Conservation (phyloP, 2,329 filamentous ascomycete genomes). For the Xylariaceae sp. region DNA sequence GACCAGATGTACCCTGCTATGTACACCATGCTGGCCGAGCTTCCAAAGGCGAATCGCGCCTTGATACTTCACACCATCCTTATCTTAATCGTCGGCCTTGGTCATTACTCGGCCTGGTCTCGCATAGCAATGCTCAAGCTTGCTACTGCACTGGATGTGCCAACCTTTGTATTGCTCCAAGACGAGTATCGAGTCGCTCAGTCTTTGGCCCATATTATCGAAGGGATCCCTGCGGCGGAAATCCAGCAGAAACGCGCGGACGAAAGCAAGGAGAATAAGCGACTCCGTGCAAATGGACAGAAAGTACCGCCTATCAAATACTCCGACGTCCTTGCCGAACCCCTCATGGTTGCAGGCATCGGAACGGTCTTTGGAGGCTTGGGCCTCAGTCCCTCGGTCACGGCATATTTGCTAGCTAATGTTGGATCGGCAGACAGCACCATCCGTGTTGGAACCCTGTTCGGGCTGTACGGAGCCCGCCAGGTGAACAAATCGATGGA, state of each 20-base stretch:
- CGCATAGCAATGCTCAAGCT: conserved; percentile 66
- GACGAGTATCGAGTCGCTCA: conserved; percentile 72
- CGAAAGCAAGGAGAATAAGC: conserved; percentile 57
- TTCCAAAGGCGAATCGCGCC: conserved; percentile 56
- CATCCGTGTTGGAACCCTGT: conserved; percentile 75
- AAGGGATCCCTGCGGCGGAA: conserved; percentile 62
- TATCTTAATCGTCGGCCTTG: conserved; percentile 67
- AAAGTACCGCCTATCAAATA: conserved; percentile 42
- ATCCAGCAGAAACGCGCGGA: conserved; percentile 58
- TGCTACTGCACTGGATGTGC: conserved; percentile 65
- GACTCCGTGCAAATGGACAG: conserved; percentile 43
- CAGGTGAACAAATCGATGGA: conserved; percentile 87
- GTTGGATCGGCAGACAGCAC: conserved; percentile 76
- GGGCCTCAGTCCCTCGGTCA: conserved; percentile 66
- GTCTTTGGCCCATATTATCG: conserved; percentile 69
- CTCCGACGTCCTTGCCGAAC: conserved; percentile 60
- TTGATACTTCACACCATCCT: conserved; percentile 68
- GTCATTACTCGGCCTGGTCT: conserved; percentile 71
- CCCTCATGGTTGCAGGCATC: conserved; percentile 71
- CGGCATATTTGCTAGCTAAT: conserved; percentile 72
- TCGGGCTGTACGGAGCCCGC: conserved; percentile 82
- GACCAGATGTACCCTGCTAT: conserved; percentile 52
- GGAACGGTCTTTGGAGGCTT: conserved; percentile 73
- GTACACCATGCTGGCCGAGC: conserved; percentile 54
- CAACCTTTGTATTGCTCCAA: conserved; percentile 57